phyloP scores from a whole-genome alignment of 129 eudicot genomes.

The Tanacetum coccineum region DNA sequence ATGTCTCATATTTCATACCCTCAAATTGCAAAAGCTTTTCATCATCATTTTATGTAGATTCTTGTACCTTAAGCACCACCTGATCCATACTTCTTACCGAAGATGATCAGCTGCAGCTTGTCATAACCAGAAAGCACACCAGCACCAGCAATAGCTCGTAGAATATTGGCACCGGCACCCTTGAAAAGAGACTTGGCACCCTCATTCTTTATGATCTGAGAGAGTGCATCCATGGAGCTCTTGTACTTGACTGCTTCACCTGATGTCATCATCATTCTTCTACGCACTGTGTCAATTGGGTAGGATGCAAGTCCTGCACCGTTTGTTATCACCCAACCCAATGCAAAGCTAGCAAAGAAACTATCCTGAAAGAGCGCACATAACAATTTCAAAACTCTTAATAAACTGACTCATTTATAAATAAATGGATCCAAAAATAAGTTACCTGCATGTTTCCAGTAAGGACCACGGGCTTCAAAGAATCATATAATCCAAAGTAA shows the following conservation, averaged over 20 bases:
- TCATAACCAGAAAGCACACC: conserved; percentile 70
- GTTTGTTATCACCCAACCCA: conserved; percentile 53
- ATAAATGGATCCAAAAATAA: not conserved
- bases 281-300: conserved; percentile 49
- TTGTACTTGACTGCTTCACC: conserved; percentile 68
- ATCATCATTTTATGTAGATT: conserved; percentile 21
- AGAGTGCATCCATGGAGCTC: conserved; percentile 47
- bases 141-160: conserved; percentile 63
- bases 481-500: conserved; percentile 57
- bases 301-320: conserved; percentile 62
- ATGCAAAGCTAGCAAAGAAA: conserved; percentile 58
- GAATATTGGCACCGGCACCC: conserved; percentile 73
- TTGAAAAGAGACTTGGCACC: conserved; percentile 63
- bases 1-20: not conserved
- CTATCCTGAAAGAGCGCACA: conserved; percentile 41
- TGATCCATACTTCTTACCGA: conserved; percentile 52
- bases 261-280: conserved; percentile 64
- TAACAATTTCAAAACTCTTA: not conserved
- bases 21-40: conserved; percentile 3
- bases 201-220: conserved; percentile 52
- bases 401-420: no score
- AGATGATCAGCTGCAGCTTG: conserved; percentile 45
- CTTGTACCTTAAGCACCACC: conserved; percentile 36
- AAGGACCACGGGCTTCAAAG: conserved; percentile 53
- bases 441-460: conserved; percentile 41